A percentile compares a stretch with the other conserved stretches of the same genome.
phyloP scores from a whole-genome alignment of 495 filamentous ascomycete species.

The Chaetomium cochliodes region DNA sequence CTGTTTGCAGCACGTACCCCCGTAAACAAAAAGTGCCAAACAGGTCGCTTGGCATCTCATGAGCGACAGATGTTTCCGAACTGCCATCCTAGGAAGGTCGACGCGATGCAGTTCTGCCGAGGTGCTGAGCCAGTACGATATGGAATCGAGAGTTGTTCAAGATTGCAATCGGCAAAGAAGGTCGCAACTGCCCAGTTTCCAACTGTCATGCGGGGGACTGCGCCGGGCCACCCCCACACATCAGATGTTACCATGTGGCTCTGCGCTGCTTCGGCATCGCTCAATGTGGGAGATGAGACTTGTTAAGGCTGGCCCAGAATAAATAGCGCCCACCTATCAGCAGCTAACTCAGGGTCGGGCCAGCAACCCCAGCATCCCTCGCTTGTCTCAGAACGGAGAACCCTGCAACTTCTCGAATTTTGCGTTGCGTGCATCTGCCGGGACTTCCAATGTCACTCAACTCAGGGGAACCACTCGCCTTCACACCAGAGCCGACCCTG shows the following conservation, averaged over 20 bases:
- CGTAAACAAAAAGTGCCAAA: neutral
- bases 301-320: neutral
- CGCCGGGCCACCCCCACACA: neutral
- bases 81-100: neutral
- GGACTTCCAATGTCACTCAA: neutral
- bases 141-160: neutral
- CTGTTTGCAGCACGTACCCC: neutral
- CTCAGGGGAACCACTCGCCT: neutral
- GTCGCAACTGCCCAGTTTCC: neutral
- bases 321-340: neutral
- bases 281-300: neutral
- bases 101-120: neutral
- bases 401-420: neutral
- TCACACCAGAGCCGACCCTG: neutral
- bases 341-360: neutral
- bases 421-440: neutral
- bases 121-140: neutral
- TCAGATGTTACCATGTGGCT: neutral
- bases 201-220: neutral
- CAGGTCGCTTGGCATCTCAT: conserved; percentile 16
- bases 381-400: neutral
- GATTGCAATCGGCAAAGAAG: conserved; percentile 1
- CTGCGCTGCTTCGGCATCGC: neutral
- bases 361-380: neutral
- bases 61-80: conserved; percentile 14